phyloP scores from a whole-genome alignment of 2,329 filamentous ascomycete species.

The Calonectria henricotiae region DNA sequence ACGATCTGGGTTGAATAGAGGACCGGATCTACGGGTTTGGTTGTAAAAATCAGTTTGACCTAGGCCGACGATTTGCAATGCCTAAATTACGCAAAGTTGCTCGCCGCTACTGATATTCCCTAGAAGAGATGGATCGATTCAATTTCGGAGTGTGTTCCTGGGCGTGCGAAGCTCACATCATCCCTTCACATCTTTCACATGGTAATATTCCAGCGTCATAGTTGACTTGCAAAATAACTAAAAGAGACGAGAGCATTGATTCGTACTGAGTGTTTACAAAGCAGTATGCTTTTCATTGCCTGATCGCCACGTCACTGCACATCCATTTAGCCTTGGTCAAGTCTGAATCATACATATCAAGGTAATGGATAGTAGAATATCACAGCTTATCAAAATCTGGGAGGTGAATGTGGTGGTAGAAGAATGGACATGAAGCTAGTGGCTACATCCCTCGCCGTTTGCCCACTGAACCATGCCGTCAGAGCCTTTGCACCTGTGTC shows the following conservation, averaged over 20 bases:
- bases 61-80: too few species aligned
- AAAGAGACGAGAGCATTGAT: not conserved
- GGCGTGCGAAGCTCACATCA: too few species aligned
- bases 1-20: not conserved
- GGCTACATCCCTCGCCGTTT: not conserved
- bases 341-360: not conserved
- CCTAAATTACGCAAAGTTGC: not conserved
- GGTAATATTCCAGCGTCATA: not conserved
- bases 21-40: too few species aligned
- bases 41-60: not conserved
- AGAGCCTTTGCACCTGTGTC: constrained; percentile 5
- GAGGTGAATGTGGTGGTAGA: not conserved
- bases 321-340: too few species aligned
- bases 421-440: not conserved
- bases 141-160: too few species aligned
- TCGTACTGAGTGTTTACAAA: not conserved
- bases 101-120: not conserved
- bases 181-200: not conserved
- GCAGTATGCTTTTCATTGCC: not conserved
- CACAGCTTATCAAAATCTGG: not conserved
- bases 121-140: too few species aligned
- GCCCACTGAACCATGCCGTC: not conserved
- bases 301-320: not conserved
- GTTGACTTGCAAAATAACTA: not conserved
- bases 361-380: not conserved